These are phyloP conservation scores for Ustanciosporium gigantosporum DNA, from an alignment of 1,284 basidiomycete species.

Conservation along the genomic window DNA sequence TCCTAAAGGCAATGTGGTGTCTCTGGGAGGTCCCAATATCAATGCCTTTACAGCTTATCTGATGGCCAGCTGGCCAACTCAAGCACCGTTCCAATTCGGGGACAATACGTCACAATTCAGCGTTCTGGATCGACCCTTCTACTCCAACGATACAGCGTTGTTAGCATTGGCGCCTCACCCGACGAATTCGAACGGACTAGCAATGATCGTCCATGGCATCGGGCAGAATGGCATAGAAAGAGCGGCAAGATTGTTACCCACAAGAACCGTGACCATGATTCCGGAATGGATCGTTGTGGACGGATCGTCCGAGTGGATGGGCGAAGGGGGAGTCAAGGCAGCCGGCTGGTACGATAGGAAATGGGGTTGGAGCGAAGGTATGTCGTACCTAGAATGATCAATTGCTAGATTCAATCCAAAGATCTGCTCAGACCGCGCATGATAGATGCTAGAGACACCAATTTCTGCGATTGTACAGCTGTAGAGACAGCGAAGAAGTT, in stretches of 20 bases:
- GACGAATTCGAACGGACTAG: conserved; percentile 1
- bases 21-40: conserved; percentile 25
- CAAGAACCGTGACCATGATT: conserved; percentile 31
- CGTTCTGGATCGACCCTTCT: conserved; percentile 25
- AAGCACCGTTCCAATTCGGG: conserved; percentile 12
- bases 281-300: conserved; percentile 42
- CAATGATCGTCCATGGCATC: conserved; percentile 23
- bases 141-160: conserved; percentile 13
- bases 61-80: conserved; percentile 7
- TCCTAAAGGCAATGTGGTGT: conserved; percentile 18
- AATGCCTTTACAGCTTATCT: conserved; percentile 14
- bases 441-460: no score
- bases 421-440: background rate
- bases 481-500: no score
- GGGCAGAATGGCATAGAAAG: conserved; percentile 15
- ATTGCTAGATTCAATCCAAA: background rate
- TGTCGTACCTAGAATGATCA: conserved; percentile 23
- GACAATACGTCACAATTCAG: conserved; percentile 14
- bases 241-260: conserved; percentile 35
- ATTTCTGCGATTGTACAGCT: no score
- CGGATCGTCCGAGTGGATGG: conserved; percentile 19
- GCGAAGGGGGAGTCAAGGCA: conserved; percentile 27
- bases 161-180: conserved; percentile 20
- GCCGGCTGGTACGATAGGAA: conserved; percentile 36
- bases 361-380: conserved; percentile 36